Evolutionary conservation across 345 rosid species (phyloP).

Genomic region (Euphorbia peplus): DNA sequence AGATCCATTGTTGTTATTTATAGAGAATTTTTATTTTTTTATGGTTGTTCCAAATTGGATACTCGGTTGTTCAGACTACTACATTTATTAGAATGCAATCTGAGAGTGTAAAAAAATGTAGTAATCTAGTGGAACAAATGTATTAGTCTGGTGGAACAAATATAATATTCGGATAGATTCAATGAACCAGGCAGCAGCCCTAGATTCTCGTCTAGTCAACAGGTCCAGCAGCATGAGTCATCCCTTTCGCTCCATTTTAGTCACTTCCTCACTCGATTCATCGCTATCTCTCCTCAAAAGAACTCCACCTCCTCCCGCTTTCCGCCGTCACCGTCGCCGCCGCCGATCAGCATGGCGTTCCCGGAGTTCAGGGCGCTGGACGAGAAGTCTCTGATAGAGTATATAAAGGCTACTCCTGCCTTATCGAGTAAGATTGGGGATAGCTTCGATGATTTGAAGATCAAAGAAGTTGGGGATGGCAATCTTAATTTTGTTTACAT

Average conservation of each 20-base stretch:
- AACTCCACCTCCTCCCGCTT: neutral
- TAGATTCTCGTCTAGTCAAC: neutral
- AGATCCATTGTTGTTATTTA: no score
- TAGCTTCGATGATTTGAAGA: conserved; percentile 53
- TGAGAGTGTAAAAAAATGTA: no score
- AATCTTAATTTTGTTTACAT: conserved; percentile 90
- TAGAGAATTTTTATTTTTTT: no score
- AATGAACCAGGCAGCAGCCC: neutral
- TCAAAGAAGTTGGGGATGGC: conserved; percentile 96
- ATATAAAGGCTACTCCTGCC: conserved; percentile 69
- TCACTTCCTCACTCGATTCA: neutral
- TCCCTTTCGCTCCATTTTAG: neutral
- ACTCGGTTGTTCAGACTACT: no score
- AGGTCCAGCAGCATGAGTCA: neutral
- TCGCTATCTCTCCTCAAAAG: neutral
- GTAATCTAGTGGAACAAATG: no score
- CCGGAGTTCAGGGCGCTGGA: conserved; percentile 64
- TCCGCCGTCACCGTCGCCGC: no score
- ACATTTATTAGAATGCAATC: no score
- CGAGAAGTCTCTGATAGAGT: conserved; percentile 69
- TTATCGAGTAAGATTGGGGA: conserved; percentile 60
- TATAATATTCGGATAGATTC: neutral
- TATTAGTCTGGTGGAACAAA: no score
- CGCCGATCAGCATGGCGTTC: conserved; percentile 39
- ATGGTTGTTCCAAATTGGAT: no score